Base-by-base conservation (phyloP, 1,284 basidiomycete species). In the Boletellus deceptivus region DNA sequence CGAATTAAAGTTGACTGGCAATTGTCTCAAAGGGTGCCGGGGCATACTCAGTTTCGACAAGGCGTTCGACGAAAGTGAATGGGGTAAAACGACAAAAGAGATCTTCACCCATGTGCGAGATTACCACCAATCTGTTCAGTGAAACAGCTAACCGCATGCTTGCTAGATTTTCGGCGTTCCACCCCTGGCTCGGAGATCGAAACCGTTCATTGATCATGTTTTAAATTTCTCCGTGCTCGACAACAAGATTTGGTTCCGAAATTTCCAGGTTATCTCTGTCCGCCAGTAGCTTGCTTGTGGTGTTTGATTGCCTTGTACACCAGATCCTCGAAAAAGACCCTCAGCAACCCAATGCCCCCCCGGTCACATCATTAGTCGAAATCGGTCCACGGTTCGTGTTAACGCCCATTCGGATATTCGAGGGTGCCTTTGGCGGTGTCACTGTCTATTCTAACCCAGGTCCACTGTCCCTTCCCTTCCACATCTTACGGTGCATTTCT, bases 1-100 rank as follows among this genome's bases (percentile, higher is more conserved):
- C 74, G 97, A 99, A 72, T 79, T 99, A 61, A 99, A 99, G 75
- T 93, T 99, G 95, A 98, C 95, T 4, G 97, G 97, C 22, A 99
- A 99, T 71, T 99, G 97, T 70, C 74, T 99, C 60, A 98, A 98
- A 73, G 97, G 97, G 14, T 92, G 89, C 59, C 77, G 97, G 49
- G 96, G 95, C 1, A 75, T 99, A 48, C 75, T 98, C 55, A 92
- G 89, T 64, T 99, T 99, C 69, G 95, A 98, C 72, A 83, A 87
- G 58, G 83, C 79, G 41, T 99, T 99, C 71, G 93, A 98, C 52
- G 82, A 89, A 48, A 84, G 81, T 43, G 92, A 93, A 65, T 96
- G 96, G 83, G 91, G 89, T 56, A 81, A 79, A 57, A 68, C 99
- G 61, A 87, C 91, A 54, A 98, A 96, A 74, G 97, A 99, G 75